Percentiles rank a stretch among this genome's conserved stretches.
Evolutionary conservation across 768 basidiomycete species (phyloP).

Genomic region (Termitomyces sp.): DNA sequence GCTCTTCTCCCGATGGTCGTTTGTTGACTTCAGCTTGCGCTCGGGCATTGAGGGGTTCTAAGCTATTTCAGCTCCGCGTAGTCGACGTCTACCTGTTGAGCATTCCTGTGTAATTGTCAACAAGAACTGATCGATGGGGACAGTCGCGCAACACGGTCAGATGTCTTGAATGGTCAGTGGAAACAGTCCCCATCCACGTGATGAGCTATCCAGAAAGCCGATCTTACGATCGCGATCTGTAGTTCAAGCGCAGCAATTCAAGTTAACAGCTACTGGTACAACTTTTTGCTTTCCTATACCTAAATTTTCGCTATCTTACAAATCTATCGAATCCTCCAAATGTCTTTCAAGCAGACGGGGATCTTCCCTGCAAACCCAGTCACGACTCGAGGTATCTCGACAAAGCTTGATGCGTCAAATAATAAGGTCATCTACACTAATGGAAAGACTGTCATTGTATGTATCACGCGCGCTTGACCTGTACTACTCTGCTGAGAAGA

Average conservation of each 20-base stretch:
- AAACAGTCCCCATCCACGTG: neutral
- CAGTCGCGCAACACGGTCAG: too few relatives aligned
- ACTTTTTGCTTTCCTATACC: neutral
- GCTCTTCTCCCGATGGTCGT: too few relatives aligned
- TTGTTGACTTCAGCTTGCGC: too few relatives aligned
- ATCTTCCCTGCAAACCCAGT: slow-evolving; percentile 65
- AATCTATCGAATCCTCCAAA: slow-evolving; percentile 10
- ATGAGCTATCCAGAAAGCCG: neutral
- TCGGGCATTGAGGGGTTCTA: too few relatives aligned
- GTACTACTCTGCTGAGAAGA: neutral
- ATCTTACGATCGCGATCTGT: neutral
- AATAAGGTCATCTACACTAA: slow-evolving; percentile 84
- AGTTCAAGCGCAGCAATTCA: neutral
- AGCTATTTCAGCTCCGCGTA: too few relatives aligned
- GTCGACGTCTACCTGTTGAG: too few relatives aligned
- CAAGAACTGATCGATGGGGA: too few relatives aligned
- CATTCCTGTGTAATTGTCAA: too few relatives aligned
- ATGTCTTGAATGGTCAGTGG: too few relatives aligned
- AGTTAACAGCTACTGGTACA: neutral
- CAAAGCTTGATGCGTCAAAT: slow-evolving; percentile 68
- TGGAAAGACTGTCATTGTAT: slow-evolving; percentile 78
- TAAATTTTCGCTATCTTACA: neutral
- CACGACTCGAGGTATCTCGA: slow-evolving; percentile 61
- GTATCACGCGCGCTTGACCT: slow-evolving; percentile 22
- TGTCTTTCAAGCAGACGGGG: slow-evolving; percentile 43